A percentile compares a stretch with the other conserved stretches of the same genome.
Evolutionary conservation across 805 yeast species (phyloP).

Genomic region (Yamadazyma laniorum): DNA sequence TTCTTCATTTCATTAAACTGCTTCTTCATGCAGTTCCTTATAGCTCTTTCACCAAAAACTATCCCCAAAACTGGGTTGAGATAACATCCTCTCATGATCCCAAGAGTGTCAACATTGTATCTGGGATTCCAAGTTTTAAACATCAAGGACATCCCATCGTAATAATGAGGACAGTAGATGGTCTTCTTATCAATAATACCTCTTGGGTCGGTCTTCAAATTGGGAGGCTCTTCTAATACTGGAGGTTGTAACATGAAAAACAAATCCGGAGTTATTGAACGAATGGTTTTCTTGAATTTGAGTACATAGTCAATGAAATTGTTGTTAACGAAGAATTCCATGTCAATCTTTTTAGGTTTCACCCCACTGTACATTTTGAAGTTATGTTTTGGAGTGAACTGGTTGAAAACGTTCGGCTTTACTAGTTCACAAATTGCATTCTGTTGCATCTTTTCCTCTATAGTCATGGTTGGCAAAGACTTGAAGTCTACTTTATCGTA

Average conservation of each 20-base stretch:
- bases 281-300: conserved; percentile 47
- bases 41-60: conserved; percentile 78
- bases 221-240: conserved; percentile 75
- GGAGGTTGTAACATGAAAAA: conserved; percentile 78
- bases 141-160: conserved; percentile 93
- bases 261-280: conserved; percentile 42
- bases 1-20: conserved; percentile 66
- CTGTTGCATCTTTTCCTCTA: conserved; percentile 26
- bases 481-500: conserved; percentile 25
- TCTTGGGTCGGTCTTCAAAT: conserved; percentile 45
- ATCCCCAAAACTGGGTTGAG: conserved; percentile 68
- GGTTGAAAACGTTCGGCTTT: conserved; percentile 32
- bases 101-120: conserved; percentile 86
- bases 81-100: conserved; percentile 78
- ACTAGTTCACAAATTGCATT: conserved; percentile 22
- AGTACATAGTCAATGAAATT: conserved; percentile 64
- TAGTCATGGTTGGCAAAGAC: conserved; percentile 19
- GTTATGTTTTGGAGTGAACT: conserved; percentile 33
- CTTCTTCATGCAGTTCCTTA: conserved; percentile 64
- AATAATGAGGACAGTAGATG: conserved; percentile 83
- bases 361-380: conserved; percentile 20
- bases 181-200: conserved; percentile 60
- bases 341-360: conserved; percentile 35
- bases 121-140: conserved; percentile 82
- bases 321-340: conserved; percentile 57